Evolutionary conservation across 192 early-diverging fungal species (phyloP).

Genomic region (Entophlyctis luteolus): DNA sequence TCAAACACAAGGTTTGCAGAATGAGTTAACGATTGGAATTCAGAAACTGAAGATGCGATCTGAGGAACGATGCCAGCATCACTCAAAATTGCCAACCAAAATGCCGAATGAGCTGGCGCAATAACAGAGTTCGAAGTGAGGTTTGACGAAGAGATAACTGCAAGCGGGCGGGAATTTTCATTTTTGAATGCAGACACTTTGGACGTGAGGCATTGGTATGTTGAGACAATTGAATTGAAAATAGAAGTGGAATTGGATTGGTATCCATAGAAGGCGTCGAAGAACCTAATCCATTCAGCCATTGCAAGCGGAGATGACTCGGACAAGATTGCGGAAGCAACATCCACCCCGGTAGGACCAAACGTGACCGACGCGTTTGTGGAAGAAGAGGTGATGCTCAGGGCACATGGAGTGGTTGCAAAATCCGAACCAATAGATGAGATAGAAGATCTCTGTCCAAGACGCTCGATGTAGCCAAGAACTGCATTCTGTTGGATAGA

Average conservation of each 20-base stretch:
- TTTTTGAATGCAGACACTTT: conserved; percentile 10
- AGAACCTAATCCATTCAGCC: conserved; percentile 19
- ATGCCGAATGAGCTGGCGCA: not conserved
- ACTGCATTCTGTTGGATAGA: not conserved
- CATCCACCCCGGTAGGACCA: not conserved
- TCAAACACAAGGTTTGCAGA: conserved; percentile 3
- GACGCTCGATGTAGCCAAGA: conserved; percentile 1
- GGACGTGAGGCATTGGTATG: not conserved
- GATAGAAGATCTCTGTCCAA: not conserved
- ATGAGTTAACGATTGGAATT: not conserved
- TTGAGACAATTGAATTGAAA: not conserved
- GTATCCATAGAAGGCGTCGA: conserved; percentile 11
- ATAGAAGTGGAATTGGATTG: not conserved
- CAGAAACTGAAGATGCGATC: not conserved
- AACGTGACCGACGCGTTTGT: not conserved
- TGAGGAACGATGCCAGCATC: conserved; percentile 7
- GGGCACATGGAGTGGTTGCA: not conserved
- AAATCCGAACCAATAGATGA: not conserved
- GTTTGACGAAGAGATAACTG: not conserved
- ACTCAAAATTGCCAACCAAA: not conserved
- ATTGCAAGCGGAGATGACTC: conserved; percentile 14
- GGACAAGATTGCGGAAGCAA: not conserved
- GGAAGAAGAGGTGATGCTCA: not conserved
- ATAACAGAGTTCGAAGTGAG: not conserved
- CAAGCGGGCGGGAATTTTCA: not conserved